These are phyloP conservation scores for Bonia amplexicaulis DNA, from an alignment of 176 grass and related monocot genomes.

Conservation along the genomic window DNA sequence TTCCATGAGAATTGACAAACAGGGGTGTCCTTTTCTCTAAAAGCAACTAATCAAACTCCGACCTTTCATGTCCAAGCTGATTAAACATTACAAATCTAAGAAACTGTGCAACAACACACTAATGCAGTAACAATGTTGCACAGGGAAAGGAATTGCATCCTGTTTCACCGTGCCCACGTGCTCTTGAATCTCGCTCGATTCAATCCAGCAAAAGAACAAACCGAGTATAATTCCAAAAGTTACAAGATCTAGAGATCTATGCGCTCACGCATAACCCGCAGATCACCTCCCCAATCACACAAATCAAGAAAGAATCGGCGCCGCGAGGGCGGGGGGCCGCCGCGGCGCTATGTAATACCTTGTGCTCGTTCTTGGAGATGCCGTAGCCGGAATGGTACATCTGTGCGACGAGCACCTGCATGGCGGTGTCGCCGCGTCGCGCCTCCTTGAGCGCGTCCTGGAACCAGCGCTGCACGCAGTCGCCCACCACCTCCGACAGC, in stretches of 20 bases:
- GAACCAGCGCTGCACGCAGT: constrained; percentile 86
- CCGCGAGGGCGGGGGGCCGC: background rate
- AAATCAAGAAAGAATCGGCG: background rate
- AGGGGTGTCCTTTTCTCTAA: background rate
- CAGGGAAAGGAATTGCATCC: background rate
- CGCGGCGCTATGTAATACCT: too few species aligned
- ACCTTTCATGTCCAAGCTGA: background rate
- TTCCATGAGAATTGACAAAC: background rate
- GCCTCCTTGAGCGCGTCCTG: constrained; percentile 79
- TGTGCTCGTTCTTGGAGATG: too few species aligned
- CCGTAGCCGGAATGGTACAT: constrained; percentile 57
- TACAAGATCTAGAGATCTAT: background rate
- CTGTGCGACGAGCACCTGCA: constrained; percentile 86
- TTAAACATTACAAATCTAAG: background rate
- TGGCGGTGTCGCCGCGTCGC: constrained; percentile 46
- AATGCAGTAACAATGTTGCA: background rate
- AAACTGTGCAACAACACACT: background rate
- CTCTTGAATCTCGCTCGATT: background rate
- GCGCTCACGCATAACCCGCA: background rate
- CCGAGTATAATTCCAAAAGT: background rate
- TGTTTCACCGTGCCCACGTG: background rate
- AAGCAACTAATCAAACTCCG: background rate
- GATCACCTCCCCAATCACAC: background rate
- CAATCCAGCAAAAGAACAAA: background rate
- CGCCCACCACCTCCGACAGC: constrained; percentile 63